Evolutionary conservation across 345 rosid species (phyloP), one percentile per base, ranked within the genome.

Genomic region (Populus euphratica): DNA sequence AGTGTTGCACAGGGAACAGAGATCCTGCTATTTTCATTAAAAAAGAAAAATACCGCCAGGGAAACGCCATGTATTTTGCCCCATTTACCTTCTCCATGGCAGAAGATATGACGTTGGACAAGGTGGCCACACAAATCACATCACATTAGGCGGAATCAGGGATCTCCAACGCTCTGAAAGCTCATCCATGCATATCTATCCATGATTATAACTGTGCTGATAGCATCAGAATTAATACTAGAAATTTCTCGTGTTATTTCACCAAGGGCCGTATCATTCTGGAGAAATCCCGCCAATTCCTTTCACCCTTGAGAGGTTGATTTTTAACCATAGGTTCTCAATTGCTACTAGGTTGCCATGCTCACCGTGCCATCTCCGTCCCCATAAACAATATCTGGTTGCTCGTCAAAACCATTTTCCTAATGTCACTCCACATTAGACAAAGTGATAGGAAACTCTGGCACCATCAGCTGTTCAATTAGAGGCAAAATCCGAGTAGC

Each of bases 291-390:
- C 91, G 21, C 41, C 27, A 62, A 92, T 35, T 69, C 29, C 84
- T 2, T 88, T 81, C 2, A 88, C 88, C 76, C 75, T 83, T 82
- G 52, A 92, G 80, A 20, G 82, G 16, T 64, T 91, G 94, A 39
- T 76, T 83, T 73, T 75, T 35, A 14, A 50, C 90, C 96, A 91
- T 6, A 88, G 20, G 14, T 85, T 66, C 75, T 89, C 85, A 50
- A 86, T 77, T 73, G 89, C 96, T 67, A 83, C 75, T 82, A 92
- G 78, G 78, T 95, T 67, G 62, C 88, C 86, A 90, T 75, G 70
- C 88, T 90, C 79, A 91, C 97, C 0, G 99, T 95, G 33, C 99
- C 99, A 35, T 95, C 98, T 68, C 96, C 96, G 65, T 93, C 97
- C 71, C 99, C 98, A 23, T 92, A 86, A 66, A 82, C 83, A 69